phyloP scores from a whole-genome alignment of 2,329 filamentous ascomycete species.

The Xylariaceae sp. region DNA sequence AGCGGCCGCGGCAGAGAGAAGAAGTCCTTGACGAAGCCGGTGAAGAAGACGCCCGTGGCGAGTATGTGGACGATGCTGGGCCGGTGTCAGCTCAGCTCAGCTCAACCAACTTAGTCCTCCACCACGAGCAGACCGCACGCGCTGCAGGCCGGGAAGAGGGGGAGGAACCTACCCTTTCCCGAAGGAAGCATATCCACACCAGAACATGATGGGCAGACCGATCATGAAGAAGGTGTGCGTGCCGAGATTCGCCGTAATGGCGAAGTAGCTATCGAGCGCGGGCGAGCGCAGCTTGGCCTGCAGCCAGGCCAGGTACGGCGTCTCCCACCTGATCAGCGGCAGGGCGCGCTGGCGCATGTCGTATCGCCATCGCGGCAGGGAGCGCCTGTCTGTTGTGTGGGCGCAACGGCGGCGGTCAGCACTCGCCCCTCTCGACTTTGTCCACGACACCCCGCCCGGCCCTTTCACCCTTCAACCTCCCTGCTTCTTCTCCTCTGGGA shows the following conservation, averaged over 20 bases:
- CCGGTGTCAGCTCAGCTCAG: conserved; percentile 7
- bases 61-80: conserved; percentile 64
- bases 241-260: conserved; percentile 89
- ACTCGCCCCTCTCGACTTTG: no score
- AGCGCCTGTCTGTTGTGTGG: conserved; percentile 59
- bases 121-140: no score
- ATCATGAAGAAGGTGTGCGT: conserved; percentile 99
- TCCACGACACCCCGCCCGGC: no score
- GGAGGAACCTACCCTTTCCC: conserved; percentile 68
- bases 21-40: conserved; percentile 90
- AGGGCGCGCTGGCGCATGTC: conserved; percentile 71
- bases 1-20: conserved; percentile 85
- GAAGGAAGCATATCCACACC: conserved; percentile 81
- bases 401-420: conserved; percentile 5
- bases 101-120: no score
- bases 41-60: conserved; percentile 74
- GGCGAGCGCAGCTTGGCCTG: conserved; percentile 76
- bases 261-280: conserved; percentile 90
- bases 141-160: no score
- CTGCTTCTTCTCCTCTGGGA: neutral
- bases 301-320: conserved; percentile 81
- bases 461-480: neutral
- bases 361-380: conserved; percentile 85
- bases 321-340: conserved; percentile 88
- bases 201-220: conserved; percentile 87